A percentile compares a stretch with the other conserved stretches of the same genome.
Conservation (phyloP, 768 basidiomycete species). For the Hemileccinum impolitum region DNA sequence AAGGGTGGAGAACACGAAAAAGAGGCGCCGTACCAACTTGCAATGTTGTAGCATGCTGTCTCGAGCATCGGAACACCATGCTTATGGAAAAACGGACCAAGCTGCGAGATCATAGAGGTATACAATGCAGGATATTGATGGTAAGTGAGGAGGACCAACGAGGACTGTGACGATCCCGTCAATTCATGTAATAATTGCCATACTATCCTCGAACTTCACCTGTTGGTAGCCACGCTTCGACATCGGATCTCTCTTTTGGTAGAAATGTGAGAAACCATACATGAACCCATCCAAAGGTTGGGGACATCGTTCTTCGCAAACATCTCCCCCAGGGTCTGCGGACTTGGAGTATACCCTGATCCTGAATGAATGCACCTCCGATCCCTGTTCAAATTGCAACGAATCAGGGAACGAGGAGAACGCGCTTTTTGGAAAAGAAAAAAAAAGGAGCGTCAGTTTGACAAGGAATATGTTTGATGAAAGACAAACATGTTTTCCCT, state of each 20-base stretch:
- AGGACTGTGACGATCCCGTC: constrained; percentile 11
- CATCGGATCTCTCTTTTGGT: constrained; percentile 58
- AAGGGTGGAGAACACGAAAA: constrained; percentile 1
- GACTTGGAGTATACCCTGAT: constrained; percentile 51
- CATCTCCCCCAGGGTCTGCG: constrained; percentile 10
- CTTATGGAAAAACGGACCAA: constrained; percentile 71
- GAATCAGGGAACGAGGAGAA: constrained; percentile 95
- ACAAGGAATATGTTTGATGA: background rate
- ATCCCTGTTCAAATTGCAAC: constrained; percentile 78
- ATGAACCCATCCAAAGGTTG: constrained; percentile 59
- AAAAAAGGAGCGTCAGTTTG: constrained; percentile 2
- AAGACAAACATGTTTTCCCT: constrained; percentile 71
- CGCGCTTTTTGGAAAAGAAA: constrained; percentile 51
- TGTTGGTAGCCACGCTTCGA: constrained; percentile 81
- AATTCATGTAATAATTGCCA: background rate
- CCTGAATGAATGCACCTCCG: constrained; percentile 83
- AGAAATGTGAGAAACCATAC: constrained; percentile 78
- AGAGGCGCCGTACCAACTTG: constrained; percentile 62
- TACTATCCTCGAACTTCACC: constrained; percentile 35
- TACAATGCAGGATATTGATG: constrained; percentile 83
- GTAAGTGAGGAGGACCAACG: constrained; percentile 77
- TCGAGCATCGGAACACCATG: constrained; percentile 83
- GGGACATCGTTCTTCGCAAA: constrained; percentile 32
- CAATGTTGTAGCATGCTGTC: constrained; percentile 80
- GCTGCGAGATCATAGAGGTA: constrained; percentile 56